A percentile compares a stretch with the other conserved stretches of the same genome.
Evolutionary conservation across 2,329 filamentous ascomycete genomes (phyloP).

Genomic region (Cyphellophora europaea): DNA sequence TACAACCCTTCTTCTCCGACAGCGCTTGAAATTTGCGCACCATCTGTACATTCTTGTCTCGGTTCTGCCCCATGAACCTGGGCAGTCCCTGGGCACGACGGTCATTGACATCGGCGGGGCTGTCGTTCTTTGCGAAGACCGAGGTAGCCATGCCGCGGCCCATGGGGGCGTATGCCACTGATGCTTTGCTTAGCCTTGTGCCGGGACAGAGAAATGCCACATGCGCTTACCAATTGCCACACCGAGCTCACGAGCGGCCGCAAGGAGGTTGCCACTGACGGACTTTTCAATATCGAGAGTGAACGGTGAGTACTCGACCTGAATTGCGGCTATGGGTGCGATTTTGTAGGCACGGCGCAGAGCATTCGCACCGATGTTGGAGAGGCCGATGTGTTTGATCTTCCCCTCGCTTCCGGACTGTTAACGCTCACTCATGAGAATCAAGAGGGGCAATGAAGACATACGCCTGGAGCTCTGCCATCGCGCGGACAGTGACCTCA

Average conservation of each 20-base stretch:
- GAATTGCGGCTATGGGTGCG: conserved; percentile 41
- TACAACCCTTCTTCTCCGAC: conserved; percentile 13
- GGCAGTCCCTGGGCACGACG: conserved; percentile 35
- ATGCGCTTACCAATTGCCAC: no score
- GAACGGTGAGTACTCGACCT: conserved; percentile 48
- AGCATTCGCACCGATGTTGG: conserved; percentile 40
- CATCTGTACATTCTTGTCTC: conserved; percentile 46
- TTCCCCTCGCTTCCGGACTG: conserved; percentile 36
- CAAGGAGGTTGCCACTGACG: conserved; percentile 6
- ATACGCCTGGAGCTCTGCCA: conserved; percentile 33
- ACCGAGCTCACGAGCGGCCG: conserved; percentile 14
- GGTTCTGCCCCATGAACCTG: conserved; percentile 43
- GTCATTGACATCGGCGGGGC: conserved; percentile 29
- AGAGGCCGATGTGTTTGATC: conserved; percentile 48
- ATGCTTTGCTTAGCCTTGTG: no score
- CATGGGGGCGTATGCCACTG: conserved; percentile 10
- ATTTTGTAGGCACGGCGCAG: conserved; percentile 43
- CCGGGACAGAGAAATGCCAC: no score
- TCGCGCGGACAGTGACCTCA: conserved; percentile 33
- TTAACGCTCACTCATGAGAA: background rate
- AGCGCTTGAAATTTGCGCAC: conserved; percentile 30
- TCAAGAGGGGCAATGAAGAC: conserved; percentile 1
- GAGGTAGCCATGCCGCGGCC: conserved; percentile 13
- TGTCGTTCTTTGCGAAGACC: conserved; percentile 19
- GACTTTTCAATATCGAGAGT: conserved; percentile 13